Evolutionary conservation across 441 rosid species (phyloP).

Genomic region (Eutrema salsugineum): DNA sequence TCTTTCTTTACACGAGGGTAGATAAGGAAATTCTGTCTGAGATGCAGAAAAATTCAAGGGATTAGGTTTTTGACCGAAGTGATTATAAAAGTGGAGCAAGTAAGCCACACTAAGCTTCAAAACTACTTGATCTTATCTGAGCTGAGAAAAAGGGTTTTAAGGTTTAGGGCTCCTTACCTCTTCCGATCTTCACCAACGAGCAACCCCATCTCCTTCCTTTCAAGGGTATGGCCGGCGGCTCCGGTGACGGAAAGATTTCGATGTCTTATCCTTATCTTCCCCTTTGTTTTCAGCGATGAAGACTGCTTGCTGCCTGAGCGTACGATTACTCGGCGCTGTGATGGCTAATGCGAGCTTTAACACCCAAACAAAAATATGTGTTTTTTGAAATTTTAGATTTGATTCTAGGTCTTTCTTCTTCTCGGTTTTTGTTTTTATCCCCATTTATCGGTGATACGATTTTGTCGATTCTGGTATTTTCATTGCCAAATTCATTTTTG

Average conservation of each 20-base stretch:
- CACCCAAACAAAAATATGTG: neutral
- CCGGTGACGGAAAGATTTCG: slow-evolving; percentile 13
- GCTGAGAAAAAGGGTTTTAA: slow-evolving; percentile 31
- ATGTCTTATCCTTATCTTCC: neutral
- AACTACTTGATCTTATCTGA: slow-evolving; percentile 73
- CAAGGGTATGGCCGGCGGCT: slow-evolving; percentile 38
- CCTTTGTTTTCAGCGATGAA: slow-evolving; percentile 46
- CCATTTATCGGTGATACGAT: neutral
- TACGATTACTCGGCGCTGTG: slow-evolving; percentile 36
- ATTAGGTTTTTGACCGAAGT: slow-evolving; percentile 7
- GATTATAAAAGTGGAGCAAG: neutral
- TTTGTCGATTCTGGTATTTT: neutral
- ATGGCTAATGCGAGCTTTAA: slow-evolving; percentile 56
- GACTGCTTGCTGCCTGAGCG: slow-evolving; percentile 72
- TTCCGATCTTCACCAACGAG: slow-evolving; percentile 8
- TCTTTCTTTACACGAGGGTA: slow-evolving; percentile 6
- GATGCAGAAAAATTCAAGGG: neutral
- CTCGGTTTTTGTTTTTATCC: neutral
- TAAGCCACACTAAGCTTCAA: rapidly evolving
- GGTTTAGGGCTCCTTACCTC: neutral
- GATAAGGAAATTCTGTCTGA: neutral
- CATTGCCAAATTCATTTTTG: neutral
- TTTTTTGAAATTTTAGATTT: neutral
- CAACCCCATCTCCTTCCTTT: slow-evolving; percentile 33
- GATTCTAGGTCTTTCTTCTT: neutral